Evolutionary conservation across 805 yeast genomes (phyloP).

Genomic region (Sugiyamaella mastotermitis): DNA sequence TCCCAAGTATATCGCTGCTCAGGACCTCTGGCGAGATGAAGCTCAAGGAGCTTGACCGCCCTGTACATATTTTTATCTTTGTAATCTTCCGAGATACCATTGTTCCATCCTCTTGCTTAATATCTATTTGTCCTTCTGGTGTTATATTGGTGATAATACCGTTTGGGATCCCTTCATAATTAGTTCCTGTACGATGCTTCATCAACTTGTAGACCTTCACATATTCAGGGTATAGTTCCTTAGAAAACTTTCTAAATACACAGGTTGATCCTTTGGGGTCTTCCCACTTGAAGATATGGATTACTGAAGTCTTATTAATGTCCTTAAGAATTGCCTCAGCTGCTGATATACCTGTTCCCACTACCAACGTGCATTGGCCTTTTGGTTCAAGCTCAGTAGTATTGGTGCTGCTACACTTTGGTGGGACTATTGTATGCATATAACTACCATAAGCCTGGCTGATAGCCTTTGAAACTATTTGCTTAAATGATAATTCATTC

Average conservation of each 20-base stretch:
- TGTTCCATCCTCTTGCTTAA: slow-evolving; percentile 14
- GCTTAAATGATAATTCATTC: not conserved
- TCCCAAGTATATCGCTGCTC: slow-evolving; percentile 3
- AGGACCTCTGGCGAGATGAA: slow-evolving; percentile 18
- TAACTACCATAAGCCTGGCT: not conserved
- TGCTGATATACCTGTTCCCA: slow-evolving; percentile 32
- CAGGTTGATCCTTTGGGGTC: slow-evolving; percentile 17
- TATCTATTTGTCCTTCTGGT: slow-evolving; percentile 14
- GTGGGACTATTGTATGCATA: no score
- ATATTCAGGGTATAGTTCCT: slow-evolving; percentile 30
- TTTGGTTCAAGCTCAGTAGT: not conserved
- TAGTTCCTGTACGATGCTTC: slow-evolving; percentile 14
- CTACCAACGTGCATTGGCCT: slow-evolving; percentile 15
- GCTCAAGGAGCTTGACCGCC: slow-evolving; percentile 27
- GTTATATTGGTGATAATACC: slow-evolving; percentile 12
- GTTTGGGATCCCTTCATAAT: slow-evolving; percentile 21
- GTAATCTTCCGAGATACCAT: slow-evolving; percentile 10
- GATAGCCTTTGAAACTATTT: not conserved
- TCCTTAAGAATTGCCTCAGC: slow-evolving; percentile 27
- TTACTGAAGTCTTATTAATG: slow-evolving; percentile 8
- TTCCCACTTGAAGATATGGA: slow-evolving; percentile 28
- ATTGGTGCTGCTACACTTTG: no score
- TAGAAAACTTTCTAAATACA: slow-evolving; percentile 25
- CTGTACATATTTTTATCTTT: slow-evolving; percentile 22
- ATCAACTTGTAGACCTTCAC: slow-evolving; percentile 22